A percentile compares a stretch with the other conserved stretches of the same genome.
Evolutionary conservation across 352 stramenopile genomes (phyloP).

Genomic region (Phytophthora multivora): DNA sequence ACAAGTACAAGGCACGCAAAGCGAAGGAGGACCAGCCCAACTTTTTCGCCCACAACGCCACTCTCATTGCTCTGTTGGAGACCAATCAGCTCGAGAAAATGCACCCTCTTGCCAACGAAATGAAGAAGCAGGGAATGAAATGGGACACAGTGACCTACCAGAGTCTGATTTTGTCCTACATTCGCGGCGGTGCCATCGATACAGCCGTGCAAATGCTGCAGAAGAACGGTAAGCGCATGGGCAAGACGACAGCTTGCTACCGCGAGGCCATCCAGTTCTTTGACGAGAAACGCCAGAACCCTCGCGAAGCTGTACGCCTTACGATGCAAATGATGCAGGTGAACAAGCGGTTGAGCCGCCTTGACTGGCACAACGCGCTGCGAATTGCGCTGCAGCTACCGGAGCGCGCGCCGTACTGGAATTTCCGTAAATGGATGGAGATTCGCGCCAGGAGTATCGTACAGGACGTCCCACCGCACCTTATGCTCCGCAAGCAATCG

Average conservation of each 20-base stretch:
- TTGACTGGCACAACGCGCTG: conserved; percentile 83
- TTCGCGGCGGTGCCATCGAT: conserved; percentile 59
- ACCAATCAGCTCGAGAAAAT: conserved; percentile 60
- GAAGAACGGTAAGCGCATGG: conserved; percentile 73
- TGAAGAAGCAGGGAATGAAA: conserved; percentile 60
- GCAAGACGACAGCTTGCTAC: conserved; percentile 74
- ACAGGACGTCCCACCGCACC: conserved; percentile 55
- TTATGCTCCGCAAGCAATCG: conserved; percentile 57
- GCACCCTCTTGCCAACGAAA: conserved; percentile 56
- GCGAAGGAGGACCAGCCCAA: conserved; percentile 52
- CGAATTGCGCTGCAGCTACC: conserved; percentile 57
- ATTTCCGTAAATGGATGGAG: conserved; percentile 89
- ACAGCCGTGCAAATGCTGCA: conserved; percentile 72
- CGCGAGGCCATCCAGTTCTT: conserved; percentile 74
- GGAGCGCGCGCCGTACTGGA: conserved; percentile 82
- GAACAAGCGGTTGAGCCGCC: conserved; percentile 73
- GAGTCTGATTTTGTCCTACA: conserved; percentile 64
- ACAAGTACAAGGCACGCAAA: conserved; percentile 37
- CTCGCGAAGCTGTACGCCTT: conserved; percentile 63
- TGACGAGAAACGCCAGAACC: conserved; percentile 65
- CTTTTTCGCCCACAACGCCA: conserved; percentile 75
- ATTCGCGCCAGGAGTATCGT: conserved; percentile 64
- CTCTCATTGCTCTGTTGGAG: conserved; percentile 61
- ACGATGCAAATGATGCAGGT: conserved; percentile 90
- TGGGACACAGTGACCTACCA: conserved; percentile 80